Evolutionary conservation across 2,329 filamentous ascomycete genomes (phyloP).

Genomic region (Colletotrichum sp.): DNA sequence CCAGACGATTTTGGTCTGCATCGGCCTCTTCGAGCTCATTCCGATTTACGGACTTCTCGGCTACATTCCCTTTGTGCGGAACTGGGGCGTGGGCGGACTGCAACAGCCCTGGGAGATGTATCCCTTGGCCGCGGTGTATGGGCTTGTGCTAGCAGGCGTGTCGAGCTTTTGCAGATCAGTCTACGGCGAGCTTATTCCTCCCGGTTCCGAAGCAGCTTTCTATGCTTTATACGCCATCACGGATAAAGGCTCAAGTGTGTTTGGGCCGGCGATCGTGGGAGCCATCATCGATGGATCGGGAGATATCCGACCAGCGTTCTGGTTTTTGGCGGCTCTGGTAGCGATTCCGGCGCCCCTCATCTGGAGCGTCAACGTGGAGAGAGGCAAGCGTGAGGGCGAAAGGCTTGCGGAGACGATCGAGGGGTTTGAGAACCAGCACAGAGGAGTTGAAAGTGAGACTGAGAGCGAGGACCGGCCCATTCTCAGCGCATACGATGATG

Average conservation of each 20-base stretch:
- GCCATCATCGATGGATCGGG: constrained; percentile 86
- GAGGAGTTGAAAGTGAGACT: constrained; percentile 23
- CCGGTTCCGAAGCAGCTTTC: constrained; percentile 93
- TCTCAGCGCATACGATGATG: constrained; percentile 37
- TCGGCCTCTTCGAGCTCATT: constrained; percentile 88
- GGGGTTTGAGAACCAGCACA: constrained; percentile 41
- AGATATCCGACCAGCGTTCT: constrained; percentile 86
- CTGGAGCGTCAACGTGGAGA: constrained; percentile 82
- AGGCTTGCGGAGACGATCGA: constrained; percentile 67
- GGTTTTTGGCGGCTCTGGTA: constrained; percentile 87
- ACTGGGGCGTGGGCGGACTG: constrained; percentile 80
- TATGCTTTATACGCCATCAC: constrained; percentile 97
- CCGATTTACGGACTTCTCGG: constrained; percentile 90
- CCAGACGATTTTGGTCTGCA: constrained; percentile 92
- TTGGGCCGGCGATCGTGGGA: constrained; percentile 93
- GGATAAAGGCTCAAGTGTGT: constrained; percentile 93
- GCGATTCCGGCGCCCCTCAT: constrained; percentile 85
- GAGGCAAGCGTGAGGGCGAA: constrained; percentile 73
- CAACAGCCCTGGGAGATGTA: constrained; percentile 98
- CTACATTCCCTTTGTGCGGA: constrained; percentile 80
- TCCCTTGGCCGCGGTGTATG: constrained; percentile 86
- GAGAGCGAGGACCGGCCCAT: constrained; percentile 39
- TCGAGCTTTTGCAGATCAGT: constrained; percentile 91
- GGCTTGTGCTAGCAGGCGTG: constrained; percentile 91
- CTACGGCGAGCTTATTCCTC: constrained; percentile 92